Percentiles rank a stretch among this genome's conserved stretches.
phyloP scores from a whole-genome alignment of 2,329 filamentous ascomycete genomes.

The Diplocarpon mali region DNA sequence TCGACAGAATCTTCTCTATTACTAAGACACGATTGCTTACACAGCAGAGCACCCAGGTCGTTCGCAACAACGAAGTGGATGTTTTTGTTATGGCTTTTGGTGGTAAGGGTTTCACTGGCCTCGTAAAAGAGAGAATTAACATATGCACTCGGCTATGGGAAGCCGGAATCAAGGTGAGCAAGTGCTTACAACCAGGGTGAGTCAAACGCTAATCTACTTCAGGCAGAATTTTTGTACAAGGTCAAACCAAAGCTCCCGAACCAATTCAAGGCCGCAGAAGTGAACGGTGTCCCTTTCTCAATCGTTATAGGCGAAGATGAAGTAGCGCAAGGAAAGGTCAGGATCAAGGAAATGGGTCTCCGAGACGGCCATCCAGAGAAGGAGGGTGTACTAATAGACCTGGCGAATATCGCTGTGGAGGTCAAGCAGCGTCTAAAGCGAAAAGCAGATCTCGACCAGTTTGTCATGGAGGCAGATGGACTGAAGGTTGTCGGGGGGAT shows the following conservation, averaged over 20 bases:
- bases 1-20: constrained; percentile 91
- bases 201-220: constrained; percentile 5
- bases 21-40: constrained; percentile 65
- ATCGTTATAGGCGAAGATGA: constrained; percentile 90
- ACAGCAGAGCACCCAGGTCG: constrained; percentile 40
- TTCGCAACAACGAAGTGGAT: constrained; percentile 67
- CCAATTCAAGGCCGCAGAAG: constrained; percentile 87
- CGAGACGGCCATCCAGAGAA: constrained; percentile 80
- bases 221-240: constrained; percentile 83
- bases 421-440: constrained; percentile 40
- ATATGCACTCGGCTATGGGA: constrained; percentile 72
- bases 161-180: constrained; percentile 65
- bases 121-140: constrained; percentile 74
- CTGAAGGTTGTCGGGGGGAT: constrained; percentile 25
- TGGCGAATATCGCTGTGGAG: constrained; percentile 51
- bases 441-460: constrained; percentile 25
- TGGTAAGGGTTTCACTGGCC: constrained; percentile 69
- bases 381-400: constrained; percentile 66
- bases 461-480: constrained; percentile 21
- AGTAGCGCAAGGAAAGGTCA: constrained; percentile 69
- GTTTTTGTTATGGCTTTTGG: constrained; percentile 94
- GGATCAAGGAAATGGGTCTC: constrained; percentile 77
- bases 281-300: constrained; percentile 68
- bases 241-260: constrained; percentile 77
- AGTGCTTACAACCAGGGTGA: neutral